These are phyloP conservation scores for Myriosclerotinia duriaeana DNA, from an alignment of 2,329 filamentous ascomycete genomes.

Conservation along the genomic window DNA sequence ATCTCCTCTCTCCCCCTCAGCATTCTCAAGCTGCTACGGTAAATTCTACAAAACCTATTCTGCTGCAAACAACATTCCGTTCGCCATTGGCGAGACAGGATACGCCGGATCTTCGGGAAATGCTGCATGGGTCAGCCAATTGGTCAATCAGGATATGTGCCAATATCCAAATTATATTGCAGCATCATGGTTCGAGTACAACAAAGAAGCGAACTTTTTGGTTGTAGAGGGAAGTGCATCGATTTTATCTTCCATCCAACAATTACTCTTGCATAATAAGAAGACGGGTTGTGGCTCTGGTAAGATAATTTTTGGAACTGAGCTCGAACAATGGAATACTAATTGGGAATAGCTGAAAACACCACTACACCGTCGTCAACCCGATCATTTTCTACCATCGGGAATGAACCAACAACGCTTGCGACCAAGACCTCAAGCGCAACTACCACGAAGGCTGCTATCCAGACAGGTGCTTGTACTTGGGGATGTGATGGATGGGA, in stretches of 20 bases:
- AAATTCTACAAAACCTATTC: slow-evolving; percentile 24
- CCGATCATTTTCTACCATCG: not conserved
- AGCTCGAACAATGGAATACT: not conserved
- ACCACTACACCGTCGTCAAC: not conserved
- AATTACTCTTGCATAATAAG: slow-evolving; percentile 18
- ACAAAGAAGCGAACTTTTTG: slow-evolving; percentile 22
- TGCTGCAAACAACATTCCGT: slow-evolving; percentile 18
- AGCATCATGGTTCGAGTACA: slow-evolving; percentile 25
- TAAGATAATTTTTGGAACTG: not conserved
- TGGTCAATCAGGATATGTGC: slow-evolving; percentile 25
- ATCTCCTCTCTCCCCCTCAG: not conserved
- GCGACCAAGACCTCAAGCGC: not conserved
- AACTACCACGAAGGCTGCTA: not conserved
- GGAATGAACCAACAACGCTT: not conserved
- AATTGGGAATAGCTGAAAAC: not conserved
- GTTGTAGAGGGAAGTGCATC: slow-evolving; percentile 21
- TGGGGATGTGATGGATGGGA: slow-evolving; percentile 24
- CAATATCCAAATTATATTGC: slow-evolving; percentile 23
- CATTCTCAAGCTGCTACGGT: slow-evolving; percentile 18
- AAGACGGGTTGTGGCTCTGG: slow-evolving; percentile 16
- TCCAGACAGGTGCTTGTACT: slow-evolving; percentile 12
- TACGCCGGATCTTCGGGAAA: slow-evolving; percentile 17
- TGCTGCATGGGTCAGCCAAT: slow-evolving; percentile 21
- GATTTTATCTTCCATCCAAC: slow-evolving; percentile 9
- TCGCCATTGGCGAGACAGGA: slow-evolving; percentile 25